Evolutionary conservation across 176 grass and related monocot species (phyloP), one percentile per base, ranked within the genome.

Genomic region (Rhynchospora breviuscula): DNA sequence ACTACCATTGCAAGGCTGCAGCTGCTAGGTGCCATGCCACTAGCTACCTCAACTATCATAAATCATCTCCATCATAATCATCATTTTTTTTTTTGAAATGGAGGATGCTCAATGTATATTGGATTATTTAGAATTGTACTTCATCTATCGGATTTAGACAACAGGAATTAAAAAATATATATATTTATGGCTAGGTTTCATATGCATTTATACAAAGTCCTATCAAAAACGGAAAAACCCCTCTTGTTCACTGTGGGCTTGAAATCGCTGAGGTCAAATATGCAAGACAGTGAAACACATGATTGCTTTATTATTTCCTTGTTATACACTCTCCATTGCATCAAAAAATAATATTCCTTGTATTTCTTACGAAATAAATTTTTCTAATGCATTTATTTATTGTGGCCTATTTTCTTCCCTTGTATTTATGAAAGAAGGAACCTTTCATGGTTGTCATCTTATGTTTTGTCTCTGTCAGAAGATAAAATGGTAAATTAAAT

Each of bases 1-100:
- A 56, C 49, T 77, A 31, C 73, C 73, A 17, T 56, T 77, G 73
- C 73, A 77, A 77, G 49, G 49, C 23, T 77, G 73, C 73, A 56
- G 29, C 73, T 77, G 73, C 73, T 53, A 43, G 7, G 18, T 52
- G 5, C 21, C 13, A 75, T 8, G 11, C 46, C 71, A 40, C 2
- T 29, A 29, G 25, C 45, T 49, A 52, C 11, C 21, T 26, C 10
- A 75, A 21, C 19, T 26, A 15, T 69, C 66, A 69, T 7, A 18
- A 18, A 69, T 49, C 4, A 72, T 72, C 2, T 1, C 45, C 46
- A n/a, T 18, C 66, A 44, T 69, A 14, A 44, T 69, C 15, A 44
- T n/a, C 31, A 9, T 69, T 26, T 65, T 12, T 65, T 21, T 47
- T 19, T 15, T 46, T 71, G 33, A 21, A 47, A 71, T 19, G 40